Evolutionary conservation across 805 yeast genomes (phyloP).

Genomic region (Wickerhamiella sergipiensis): DNA sequence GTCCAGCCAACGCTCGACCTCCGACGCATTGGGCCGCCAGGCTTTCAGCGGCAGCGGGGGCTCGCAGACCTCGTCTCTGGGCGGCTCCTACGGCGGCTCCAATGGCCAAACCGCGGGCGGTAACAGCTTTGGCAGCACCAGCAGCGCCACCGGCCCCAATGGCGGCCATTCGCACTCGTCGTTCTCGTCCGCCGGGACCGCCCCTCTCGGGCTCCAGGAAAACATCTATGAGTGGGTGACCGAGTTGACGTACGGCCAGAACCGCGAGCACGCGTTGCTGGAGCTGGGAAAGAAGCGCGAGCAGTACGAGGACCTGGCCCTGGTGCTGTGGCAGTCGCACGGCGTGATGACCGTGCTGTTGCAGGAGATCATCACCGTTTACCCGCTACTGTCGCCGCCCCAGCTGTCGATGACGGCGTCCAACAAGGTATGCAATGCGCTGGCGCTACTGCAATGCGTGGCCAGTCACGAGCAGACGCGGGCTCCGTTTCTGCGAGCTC

Average conservation of each 20-base stretch:
- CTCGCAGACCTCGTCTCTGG: not conserved
- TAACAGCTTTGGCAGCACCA: not conserved
- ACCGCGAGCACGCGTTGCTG: slow-evolving; percentile 81
- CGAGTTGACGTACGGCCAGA: slow-evolving; percentile 79
- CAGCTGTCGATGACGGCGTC: slow-evolving; percentile 72
- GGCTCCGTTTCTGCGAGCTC: slow-evolving; percentile 71
- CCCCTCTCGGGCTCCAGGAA: slow-evolving; percentile 28
- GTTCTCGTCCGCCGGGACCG: not conserved
- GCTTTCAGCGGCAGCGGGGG: not conserved
- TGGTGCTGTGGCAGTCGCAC: slow-evolving; percentile 88
- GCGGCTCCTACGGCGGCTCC: not conserved
- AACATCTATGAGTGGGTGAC: slow-evolving; percentile 82
- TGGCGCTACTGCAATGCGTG: slow-evolving; percentile 89
- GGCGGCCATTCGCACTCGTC: not conserved
- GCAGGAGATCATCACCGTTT: slow-evolving; percentile 81
- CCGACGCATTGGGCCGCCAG: not conserved
- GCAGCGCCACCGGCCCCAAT: not conserved
- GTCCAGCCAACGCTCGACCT: not conserved
- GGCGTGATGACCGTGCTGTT: slow-evolving; percentile 89
- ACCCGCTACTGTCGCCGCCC: slow-evolving; percentile 82
- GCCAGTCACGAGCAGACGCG: slow-evolving; percentile 92
- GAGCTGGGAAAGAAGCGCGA: slow-evolving; percentile 92
- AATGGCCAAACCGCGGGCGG: not conserved
- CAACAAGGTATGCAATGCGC: slow-evolving; percentile 88
- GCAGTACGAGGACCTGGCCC: slow-evolving; percentile 83